Evolutionary conservation across 2,329 filamentous ascomycete species (phyloP).

Genomic region (Fusarium metavorans): DNA sequence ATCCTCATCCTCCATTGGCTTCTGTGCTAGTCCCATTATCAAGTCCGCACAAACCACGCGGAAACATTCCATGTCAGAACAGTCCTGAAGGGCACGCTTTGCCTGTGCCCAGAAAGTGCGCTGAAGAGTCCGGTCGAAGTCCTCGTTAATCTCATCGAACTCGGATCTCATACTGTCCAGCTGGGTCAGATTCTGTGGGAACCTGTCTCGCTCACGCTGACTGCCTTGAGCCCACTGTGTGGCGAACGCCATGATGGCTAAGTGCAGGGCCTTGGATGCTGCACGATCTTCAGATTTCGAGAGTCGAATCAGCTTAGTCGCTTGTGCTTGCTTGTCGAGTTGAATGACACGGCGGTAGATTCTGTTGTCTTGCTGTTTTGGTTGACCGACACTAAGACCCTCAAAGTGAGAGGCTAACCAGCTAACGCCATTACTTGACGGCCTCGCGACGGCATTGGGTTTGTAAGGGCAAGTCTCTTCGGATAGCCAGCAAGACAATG

Average conservation of each 20-base stretch:
- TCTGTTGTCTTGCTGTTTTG: slow-evolving; percentile 53
- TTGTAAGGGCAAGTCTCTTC: slow-evolving; percentile 65
- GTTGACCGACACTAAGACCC: slow-evolving; percentile 43
- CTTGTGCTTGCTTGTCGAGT: slow-evolving; percentile 58
- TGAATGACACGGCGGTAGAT: slow-evolving; percentile 63
- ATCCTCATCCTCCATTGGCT: slow-evolving; percentile 46
- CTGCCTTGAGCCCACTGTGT: slow-evolving; percentile 58
- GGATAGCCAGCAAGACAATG: slow-evolving; percentile 65
- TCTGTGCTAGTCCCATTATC: slow-evolving; percentile 55
- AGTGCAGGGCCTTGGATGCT: slow-evolving; percentile 59
- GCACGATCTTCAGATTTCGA: slow-evolving; percentile 56
- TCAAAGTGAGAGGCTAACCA: slow-evolving; percentile 45
- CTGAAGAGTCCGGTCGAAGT: slow-evolving; percentile 55
- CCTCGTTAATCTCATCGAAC: slow-evolving; percentile 46
- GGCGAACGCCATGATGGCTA: slow-evolving; percentile 64
- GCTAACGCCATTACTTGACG: slow-evolving; percentile 44
- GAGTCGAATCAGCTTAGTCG: slow-evolving; percentile 55
- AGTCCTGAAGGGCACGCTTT: slow-evolving; percentile 51
- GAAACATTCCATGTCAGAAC: slow-evolving; percentile 54
- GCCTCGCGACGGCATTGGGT: slow-evolving; percentile 31
- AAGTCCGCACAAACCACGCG: slow-evolving; percentile 55
- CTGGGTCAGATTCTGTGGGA: slow-evolving; percentile 37
- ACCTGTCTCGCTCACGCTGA: slow-evolving; percentile 43
- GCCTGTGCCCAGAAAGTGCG: slow-evolving; percentile 55
- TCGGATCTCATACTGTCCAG: slow-evolving; percentile 41